These are phyloP conservation scores for Aureobasidium sp. DNA, from an alignment of 2,329 filamentous ascomycete species.

Conservation along the genomic window DNA sequence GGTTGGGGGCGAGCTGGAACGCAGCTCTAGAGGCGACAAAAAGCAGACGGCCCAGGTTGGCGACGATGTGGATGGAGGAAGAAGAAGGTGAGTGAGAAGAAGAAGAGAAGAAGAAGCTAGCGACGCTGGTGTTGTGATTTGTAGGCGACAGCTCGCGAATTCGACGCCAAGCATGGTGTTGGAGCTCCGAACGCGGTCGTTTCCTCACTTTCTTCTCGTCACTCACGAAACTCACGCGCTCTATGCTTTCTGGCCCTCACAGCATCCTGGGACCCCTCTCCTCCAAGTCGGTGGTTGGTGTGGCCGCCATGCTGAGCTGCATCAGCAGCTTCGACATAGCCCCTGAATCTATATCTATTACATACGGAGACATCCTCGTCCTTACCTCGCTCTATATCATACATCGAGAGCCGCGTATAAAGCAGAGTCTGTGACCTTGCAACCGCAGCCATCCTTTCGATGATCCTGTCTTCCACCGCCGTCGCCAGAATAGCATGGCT, in stretches of 20 bases:
- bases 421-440: too few relatives aligned
- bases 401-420: too few relatives aligned
- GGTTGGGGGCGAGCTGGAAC: slow-evolving; percentile 11
- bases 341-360: too few relatives aligned
- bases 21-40: slow-evolving; percentile 12
- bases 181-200: neutral
- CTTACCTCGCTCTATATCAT: too few relatives aligned
- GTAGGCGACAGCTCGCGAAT: neutral
- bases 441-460: too few relatives aligned
- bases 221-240: neutral
- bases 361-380: too few relatives aligned
- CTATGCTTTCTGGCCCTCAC: neutral
- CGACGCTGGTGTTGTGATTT: neutral
- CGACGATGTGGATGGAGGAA: neutral
- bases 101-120: neutral
- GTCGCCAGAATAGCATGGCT: too few relatives aligned
- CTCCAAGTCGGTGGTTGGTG: neutral
- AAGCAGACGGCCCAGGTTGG: slow-evolving; percentile 16
- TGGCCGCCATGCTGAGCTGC: neutral
- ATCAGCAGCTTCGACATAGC: too few relatives aligned
- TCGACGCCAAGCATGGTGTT: neutral
- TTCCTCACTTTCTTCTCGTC: neutral
- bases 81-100: neutral
- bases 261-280: neutral
- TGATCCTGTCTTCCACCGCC: too few relatives aligned